phyloP scores from a whole-genome alignment of 164 flowering plant species.

The Nelumbo lutea region DNA sequence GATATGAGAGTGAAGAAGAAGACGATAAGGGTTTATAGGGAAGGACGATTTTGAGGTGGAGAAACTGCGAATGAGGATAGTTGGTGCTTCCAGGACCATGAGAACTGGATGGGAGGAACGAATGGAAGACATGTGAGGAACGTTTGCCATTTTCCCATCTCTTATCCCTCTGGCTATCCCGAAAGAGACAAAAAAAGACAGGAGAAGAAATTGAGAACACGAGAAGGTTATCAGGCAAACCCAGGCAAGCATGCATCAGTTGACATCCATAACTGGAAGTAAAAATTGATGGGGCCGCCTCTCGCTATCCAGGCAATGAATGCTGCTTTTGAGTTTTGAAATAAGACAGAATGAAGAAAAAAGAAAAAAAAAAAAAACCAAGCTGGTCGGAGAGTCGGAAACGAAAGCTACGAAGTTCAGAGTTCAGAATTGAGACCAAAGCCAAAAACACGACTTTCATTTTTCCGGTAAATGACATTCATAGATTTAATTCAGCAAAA shows the following conservation, averaged over 20 bases:
- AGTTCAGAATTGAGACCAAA: too few relatives aligned
- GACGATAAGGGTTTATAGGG: slow-evolving; percentile 5
- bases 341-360: not conserved
- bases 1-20: slow-evolving; percentile 4
- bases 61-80: slow-evolving; percentile 22
- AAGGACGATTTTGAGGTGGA: slow-evolving; percentile 26
- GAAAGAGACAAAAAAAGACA: slow-evolving; percentile 10
- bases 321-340: not conserved
- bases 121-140: slow-evolving; percentile 25
- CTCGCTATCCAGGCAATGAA: too few relatives aligned
- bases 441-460: too few relatives aligned
- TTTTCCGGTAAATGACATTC: too few relatives aligned
- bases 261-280: too few relatives aligned
- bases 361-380: not conserved
- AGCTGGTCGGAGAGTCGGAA: too few relatives aligned
- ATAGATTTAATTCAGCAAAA: too few relatives aligned
- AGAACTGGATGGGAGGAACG: slow-evolving; percentile 15
- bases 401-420: too few relatives aligned
- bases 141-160: slow-evolving; percentile 2
- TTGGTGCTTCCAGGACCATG: slow-evolving; percentile 26
- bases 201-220: too few relatives aligned
- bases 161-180: not conserved
- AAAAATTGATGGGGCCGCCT: too few relatives aligned
- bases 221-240: too few relatives aligned
- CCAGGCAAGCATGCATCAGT: too few relatives aligned